Conservation (phyloP, 208 protist genomes). For the Leishmania major region DNA sequence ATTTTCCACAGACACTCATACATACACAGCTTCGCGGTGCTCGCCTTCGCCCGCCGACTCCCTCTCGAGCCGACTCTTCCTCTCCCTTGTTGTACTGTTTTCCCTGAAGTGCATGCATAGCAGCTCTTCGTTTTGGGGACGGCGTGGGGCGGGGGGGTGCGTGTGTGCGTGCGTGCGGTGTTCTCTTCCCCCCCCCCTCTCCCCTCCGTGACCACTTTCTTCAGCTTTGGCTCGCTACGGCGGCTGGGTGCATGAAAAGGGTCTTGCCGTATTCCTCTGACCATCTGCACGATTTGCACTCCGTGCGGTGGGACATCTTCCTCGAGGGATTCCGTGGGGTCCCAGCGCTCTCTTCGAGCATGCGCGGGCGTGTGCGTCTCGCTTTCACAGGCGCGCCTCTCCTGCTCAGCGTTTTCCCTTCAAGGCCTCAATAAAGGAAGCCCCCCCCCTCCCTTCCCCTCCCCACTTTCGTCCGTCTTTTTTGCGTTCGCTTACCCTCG, state of each 20-base stretch:
- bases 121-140: too few relatives aligned
- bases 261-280: not conserved
- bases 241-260: not conserved
- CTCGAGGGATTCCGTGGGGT: not conserved
- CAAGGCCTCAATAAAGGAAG: not conserved
- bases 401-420: not conserved
- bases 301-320: not conserved
- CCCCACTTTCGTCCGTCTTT: not conserved
- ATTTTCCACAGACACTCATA: too few relatives aligned
- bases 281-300: not conserved
- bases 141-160: too few relatives aligned
- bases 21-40: too few relatives aligned
- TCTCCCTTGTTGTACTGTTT: too few relatives aligned
- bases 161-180: too few relatives aligned
- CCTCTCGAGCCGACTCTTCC: too few relatives aligned
- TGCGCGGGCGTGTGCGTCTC: not conserved
- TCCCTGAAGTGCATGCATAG: too few relatives aligned
- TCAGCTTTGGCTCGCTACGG: not conserved
- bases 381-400: not conserved
- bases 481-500: not conserved
- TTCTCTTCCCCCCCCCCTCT: too few relatives aligned
- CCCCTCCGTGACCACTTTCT: too few relatives aligned
- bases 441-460: too few relatives aligned
- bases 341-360: not conserved
- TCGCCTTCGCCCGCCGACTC: too few relatives aligned